phyloP scores from a whole-genome alignment of 192 early-diverging fungal genomes.

The Backusella tuberculispora region DNA sequence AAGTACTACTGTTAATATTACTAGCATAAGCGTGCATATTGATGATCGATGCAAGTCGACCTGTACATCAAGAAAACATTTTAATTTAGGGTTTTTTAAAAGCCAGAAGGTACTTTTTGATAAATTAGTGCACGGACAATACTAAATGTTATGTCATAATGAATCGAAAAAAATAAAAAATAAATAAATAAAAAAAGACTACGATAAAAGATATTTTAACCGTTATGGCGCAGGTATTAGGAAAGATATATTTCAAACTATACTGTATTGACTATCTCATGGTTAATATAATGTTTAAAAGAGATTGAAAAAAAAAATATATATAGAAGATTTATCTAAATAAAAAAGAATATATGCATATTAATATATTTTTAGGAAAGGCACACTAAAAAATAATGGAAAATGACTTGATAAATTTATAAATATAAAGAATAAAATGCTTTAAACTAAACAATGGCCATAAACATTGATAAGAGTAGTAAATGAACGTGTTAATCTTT shows the following conservation, averaged over 20 bases:
- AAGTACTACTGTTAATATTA: not conserved
- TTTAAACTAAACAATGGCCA: no score
- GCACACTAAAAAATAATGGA: no score
- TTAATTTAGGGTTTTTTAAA: not conserved
- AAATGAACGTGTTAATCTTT: conserved; percentile 7
- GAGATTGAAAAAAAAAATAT: no score
- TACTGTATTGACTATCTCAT: not conserved
- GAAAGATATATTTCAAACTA: conserved; percentile 14
- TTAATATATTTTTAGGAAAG: not conserved
- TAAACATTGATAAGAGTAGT: not conserved
- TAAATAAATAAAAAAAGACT: no score
- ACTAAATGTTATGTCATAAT: no score
- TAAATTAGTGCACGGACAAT: no score
- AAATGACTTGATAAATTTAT: no score
- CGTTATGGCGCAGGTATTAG: not conserved
- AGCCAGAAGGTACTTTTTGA: not conserved
- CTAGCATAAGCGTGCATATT: not conserved
- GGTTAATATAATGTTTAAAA: no score
- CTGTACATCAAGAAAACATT: not conserved
- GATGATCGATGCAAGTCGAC: not conserved
- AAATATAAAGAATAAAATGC: no score
- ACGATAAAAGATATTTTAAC: not conserved
- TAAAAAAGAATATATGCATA: not conserved
- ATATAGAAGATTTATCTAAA: not conserved
- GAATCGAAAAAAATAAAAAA: no score